phyloP scores from a whole-genome alignment of 202 grass and related monocot species.

The Tripidium arundinaceum region DNA sequence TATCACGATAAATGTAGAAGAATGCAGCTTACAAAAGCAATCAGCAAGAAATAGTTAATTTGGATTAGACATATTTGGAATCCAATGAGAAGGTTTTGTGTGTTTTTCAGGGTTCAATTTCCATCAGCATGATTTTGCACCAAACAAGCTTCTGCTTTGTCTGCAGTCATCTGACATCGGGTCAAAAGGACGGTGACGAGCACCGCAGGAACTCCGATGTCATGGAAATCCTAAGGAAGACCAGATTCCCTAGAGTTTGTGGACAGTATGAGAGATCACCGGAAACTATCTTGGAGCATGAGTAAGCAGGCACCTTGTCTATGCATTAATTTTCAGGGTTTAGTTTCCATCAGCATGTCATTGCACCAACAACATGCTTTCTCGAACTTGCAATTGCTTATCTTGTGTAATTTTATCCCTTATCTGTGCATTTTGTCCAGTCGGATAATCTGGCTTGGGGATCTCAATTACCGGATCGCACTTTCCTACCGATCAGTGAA shows the following conservation, averaged over 20 bases:
- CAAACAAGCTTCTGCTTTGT: conserved; percentile 99
- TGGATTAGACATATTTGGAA: no score
- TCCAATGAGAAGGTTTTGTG: not conserved
- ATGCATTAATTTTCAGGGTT: not conserved
- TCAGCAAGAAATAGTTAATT: not conserved
- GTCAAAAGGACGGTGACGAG: conserved; percentile 89
- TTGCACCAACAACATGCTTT: not conserved
- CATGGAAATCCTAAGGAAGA: conserved; percentile 83
- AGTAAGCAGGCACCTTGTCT: conserved; percentile 46
- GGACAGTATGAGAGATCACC: conserved; percentile 73
- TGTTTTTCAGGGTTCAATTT: conserved; percentile 77
- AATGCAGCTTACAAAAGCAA: not conserved
- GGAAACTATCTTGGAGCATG: conserved; percentile 79
- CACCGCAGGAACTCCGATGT: conserved; percentile 75
- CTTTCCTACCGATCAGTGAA: conserved; percentile 88
- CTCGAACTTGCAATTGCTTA: not conserved
- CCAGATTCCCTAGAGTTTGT: conserved; percentile 64
- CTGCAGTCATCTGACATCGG: conserved; percentile 91
- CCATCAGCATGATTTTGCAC: conserved; percentile 88
- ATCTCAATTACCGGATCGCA: conserved; percentile 85
- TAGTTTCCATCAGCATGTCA: not conserved
- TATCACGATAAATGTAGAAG: not conserved
- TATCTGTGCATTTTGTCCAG: conserved; percentile 19
- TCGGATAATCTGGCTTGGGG: conserved; percentile 86
- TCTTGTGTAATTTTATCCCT: not conserved